Evolutionary conservation across 106 monocot species (phyloP).

Genomic region (Dendrobium huoshanense): DNA sequence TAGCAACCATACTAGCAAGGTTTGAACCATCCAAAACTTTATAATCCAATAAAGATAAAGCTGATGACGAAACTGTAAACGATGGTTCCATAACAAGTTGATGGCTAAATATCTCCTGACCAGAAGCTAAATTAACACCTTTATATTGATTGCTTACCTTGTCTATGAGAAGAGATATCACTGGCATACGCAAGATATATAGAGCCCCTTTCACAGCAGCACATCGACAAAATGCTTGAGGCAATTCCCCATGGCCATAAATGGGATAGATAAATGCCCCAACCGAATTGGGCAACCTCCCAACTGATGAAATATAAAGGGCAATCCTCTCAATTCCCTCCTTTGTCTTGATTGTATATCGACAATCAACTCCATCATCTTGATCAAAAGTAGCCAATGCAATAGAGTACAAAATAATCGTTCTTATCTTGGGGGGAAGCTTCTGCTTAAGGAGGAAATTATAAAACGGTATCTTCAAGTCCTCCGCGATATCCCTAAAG

Average conservation of each 20-base stretch:
- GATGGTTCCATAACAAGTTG: conserved; percentile 64
- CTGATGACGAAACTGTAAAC: conserved; percentile 31
- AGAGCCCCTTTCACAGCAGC: conserved; percentile 99
- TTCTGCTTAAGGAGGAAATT: conserved; percentile 70
- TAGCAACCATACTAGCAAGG: conserved; percentile 32
- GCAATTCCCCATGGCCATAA: conserved; percentile 95
- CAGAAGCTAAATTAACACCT: conserved; percentile 70
- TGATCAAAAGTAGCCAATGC: conserved; percentile 79
- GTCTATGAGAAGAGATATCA: conserved; percentile 43
- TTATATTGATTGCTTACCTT: conserved; percentile 47
- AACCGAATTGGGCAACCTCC: conserved; percentile 85
- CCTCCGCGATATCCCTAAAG: conserved; percentile 31
- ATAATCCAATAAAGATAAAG: conserved; percentile 1
- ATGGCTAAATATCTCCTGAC: conserved; percentile 65
- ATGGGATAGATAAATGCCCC: conserved; percentile 98
- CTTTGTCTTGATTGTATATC: conserved; percentile 50
- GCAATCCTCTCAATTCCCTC: conserved; percentile 76
- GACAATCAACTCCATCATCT: conserved; percentile 32
- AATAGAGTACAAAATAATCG: conserved; percentile 89
- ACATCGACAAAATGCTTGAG: conserved; percentile 96
- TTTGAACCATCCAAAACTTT: conserved; percentile 18
- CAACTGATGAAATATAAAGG: conserved; percentile 71
- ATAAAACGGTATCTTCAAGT: conserved; percentile 61
- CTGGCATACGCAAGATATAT: conserved; percentile 89
- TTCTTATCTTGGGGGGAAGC: conserved; percentile 62